Evolutionary conservation across 495 filamentous ascomycete genomes (phyloP), one percentile per base, ranked within the genome.

Genomic region (Melanomma pulvis-pyrius): DNA sequence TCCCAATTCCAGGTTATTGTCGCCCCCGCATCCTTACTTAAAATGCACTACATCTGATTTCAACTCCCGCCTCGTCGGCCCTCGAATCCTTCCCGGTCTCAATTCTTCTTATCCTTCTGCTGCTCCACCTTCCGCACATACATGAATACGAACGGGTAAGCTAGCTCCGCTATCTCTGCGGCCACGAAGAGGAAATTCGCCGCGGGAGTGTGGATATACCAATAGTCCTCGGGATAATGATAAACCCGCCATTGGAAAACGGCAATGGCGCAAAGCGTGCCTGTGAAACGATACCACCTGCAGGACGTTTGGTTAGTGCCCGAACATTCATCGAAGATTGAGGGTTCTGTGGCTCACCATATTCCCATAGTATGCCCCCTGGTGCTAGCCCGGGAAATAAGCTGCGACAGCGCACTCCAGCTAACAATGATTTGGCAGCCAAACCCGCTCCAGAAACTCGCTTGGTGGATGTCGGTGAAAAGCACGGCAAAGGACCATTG

Each of bases 191-290:
- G 26, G 29, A 61, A 61, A 8, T n/a, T 51, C 19, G 59, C 48
- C n/a, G 29, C 24, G 17, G 59, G 46, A 8, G 59, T 61, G 29
- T 48, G 48, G 29, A 61, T 51, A 24, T 61, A 61, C 48, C 17
- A 22, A 29, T 61, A 61, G 48, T 51, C 48, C 17, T 11, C 46
- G 21, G 59, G 59, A 19, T 51, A 61, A 5, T 41, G 19, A n/a
- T 52, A 61, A 9, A 41, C 47, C 11, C 59, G 59, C 59, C 59
- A 61, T 28, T 61, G 48, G 29, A 61, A 61, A 24, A 61, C 59
- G 9, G 46, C 48, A 39, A 52, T 61, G 2, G 59, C 59, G 32
- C 59, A 61, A 17, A 61, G 29, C 1, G 59, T 61, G 13, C 59
- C 59, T n/a, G 48, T 53, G 22, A 51, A 61, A 4, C 59, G 24